Base-by-base conservation (phyloP, 169 alveolate genomes). In the Plasmodium yoelii region DNA sequence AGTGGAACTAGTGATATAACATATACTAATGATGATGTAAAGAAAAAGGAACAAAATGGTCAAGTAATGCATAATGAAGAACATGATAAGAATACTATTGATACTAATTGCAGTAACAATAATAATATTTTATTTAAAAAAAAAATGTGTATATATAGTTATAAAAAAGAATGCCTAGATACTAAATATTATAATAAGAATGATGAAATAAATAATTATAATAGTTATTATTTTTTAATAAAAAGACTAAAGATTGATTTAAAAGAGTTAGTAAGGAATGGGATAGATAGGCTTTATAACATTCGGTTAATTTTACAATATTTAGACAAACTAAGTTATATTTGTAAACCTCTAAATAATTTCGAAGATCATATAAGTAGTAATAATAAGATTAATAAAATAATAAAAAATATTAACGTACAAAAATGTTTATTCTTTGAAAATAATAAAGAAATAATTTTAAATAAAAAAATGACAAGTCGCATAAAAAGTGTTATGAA, bases 301-400 rank as follows among this genome's bases (percentile, higher is more conserved):
- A 46, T 75, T 61, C 61, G 18, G 4, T 55, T 60, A 15, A 8
- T 75, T 34, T 13, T 61, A 51, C 61, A 46, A 61, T 63, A 75
- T 56, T 55, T 75, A 56, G 75, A 61, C 64, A 75, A 51, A 24
- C 51, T 75, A 53, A 61, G 64, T 4, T 75, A 75, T 63, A 61
- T 75, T 47, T 75, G 63, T 75, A 49, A 56, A 34, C 60, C 64
- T 22, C 47, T 61, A n/a, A 61, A 65, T 8, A 12, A 12, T 28
- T 22, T 61, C 0, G 12, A 5, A 13, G 22, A 1, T 18, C 24
- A 39, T n/a, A 46, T 13, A 24, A 44, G 8, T 15, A 26, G 13
- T 2, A 46, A 34, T 26, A 51, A 34, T 15, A 59, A 42, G 26
- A 6, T 59, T 73, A 56, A 28, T 39, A 22, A 49, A 46, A n/a